Evolutionary conservation across 2,329 filamentous ascomycete genomes (phyloP).

Genomic region (Didymellaceae sp.): DNA sequence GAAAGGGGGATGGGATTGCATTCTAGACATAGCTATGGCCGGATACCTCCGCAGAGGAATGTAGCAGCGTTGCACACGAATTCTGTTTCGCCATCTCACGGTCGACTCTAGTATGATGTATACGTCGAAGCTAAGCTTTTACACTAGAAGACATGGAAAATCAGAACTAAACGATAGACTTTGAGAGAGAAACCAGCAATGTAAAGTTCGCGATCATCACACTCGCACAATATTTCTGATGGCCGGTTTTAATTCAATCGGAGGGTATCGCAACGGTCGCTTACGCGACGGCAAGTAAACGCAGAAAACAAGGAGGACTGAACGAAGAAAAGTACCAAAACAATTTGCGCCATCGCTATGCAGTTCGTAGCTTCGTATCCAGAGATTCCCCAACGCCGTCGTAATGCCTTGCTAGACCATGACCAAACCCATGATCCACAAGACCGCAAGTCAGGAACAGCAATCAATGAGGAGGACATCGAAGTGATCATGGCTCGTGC

Average conservation of each 20-base stretch:
- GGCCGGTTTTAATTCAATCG: too few relatives aligned
- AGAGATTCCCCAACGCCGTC: conserved; percentile 5
- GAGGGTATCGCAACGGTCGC: conserved; percentile 2
- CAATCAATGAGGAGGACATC: background rate
- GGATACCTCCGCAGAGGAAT: background rate
- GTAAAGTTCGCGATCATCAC: too few relatives aligned
- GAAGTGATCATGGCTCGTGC: conserved; percentile 8
- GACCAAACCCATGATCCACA: too few relatives aligned
- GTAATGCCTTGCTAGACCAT: background rate
- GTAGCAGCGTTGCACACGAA: background rate
- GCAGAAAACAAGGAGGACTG: too few relatives aligned
- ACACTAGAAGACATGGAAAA: too few relatives aligned
- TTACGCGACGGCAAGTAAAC: background rate
- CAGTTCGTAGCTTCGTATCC: conserved; percentile 15
- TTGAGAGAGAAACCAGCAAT: too few relatives aligned
- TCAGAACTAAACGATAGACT: too few relatives aligned
- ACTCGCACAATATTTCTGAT: too few relatives aligned
- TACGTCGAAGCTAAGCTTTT: too few relatives aligned
- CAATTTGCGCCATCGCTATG: conserved; percentile 19
- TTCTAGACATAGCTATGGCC: too few relatives aligned
- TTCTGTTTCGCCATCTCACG: background rate
- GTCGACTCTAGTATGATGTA: too few relatives aligned
- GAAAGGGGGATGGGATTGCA: background rate
- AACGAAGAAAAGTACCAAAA: too few relatives aligned
- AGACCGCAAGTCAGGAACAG: background rate